Base-by-base conservation (phyloP, 495 filamentous ascomycete genomes). In the Astrothelium subdiscretum region DNA sequence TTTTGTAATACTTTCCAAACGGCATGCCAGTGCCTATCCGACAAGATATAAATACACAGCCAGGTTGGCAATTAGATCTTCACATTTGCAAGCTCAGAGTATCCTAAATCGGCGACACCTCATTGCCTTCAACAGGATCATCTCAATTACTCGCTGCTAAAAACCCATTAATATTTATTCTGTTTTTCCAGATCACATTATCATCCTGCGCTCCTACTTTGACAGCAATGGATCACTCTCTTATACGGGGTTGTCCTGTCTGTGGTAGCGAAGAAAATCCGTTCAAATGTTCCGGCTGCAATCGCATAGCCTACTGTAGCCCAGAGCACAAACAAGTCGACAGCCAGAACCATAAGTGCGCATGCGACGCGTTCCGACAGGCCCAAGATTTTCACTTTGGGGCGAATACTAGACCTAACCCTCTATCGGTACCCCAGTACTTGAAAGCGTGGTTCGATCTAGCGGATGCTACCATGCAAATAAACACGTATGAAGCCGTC, bases 231-330 rank as follows among this genome's bases (percentile, higher is more conserved):
- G 20, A 48, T 48, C 18, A 3, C 18, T 3, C 42, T 11, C 42
- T 48, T 18, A n/a, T 20, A 3, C 42, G 20, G 42, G 8, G 58
- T 20, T 59, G 58, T 20, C 32, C 10, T 40, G 5, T 59, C 11
- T 59, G 73, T 60, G 67, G 65, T 18, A 66, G 62, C 6, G 57
- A 20, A 27, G 64, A 68, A 15, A 62, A 68, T 31, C 66, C 73
- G 11, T 44, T 59, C 8, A 70, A 68, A 20, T 83, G 79, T 63
- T 58, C 67, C 29, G 71, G 64, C 38, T 84, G 81, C 66, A 74
- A 73, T 62, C 71, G 75, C 4, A 65, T 75, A 31, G 58, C 62
- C 20, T 84, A 84, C 66, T 83, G 81, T 64, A 66, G 70, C 59
- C 62, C 64, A 15, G 75, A 71, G 8, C 79, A 82, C 65, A 78